phyloP scores from a whole-genome alignment of 352 stramenopile genomes.

The Phytophthora sojae region DNA sequence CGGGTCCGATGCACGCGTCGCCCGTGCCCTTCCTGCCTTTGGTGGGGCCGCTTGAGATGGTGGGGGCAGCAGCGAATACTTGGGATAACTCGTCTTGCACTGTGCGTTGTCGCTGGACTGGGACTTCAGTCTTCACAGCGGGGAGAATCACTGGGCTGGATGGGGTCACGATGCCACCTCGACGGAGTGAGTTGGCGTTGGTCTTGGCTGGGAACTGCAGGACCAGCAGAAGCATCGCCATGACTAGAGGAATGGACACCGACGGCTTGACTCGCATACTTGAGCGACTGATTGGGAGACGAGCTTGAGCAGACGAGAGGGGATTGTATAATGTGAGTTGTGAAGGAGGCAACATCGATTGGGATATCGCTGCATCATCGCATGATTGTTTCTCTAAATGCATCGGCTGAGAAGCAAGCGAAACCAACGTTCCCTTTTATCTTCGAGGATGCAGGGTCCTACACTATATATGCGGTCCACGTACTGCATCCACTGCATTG shows the following conservation, averaged over 20 bases:
- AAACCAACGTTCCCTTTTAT: slow-evolving; percentile 27
- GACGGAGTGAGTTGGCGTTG: slow-evolving; percentile 30
- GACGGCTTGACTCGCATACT: slow-evolving; percentile 24
- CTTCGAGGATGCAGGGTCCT: neutral
- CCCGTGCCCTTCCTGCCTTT: slow-evolving; percentile 35
- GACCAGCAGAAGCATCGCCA: slow-evolving; percentile 25
- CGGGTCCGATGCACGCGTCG: slow-evolving; percentile 42
- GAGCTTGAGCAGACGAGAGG: slow-evolving; percentile 5
- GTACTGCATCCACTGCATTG: neutral
- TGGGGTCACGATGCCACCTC: slow-evolving; percentile 24
- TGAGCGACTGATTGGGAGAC: neutral
- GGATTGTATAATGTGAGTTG: slow-evolving; percentile 8
- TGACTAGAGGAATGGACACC: slow-evolving; percentile 14
- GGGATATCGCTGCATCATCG: slow-evolving; percentile 9
- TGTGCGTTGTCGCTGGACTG: slow-evolving; percentile 22
- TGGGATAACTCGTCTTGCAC: slow-evolving; percentile 29
- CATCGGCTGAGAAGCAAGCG: neutral
- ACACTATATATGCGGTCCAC: neutral
- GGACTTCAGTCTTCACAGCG: neutral
- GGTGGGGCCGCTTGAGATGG: slow-evolving; percentile 16
- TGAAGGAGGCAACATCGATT: neutral
- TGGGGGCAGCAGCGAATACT: slow-evolving; percentile 26
- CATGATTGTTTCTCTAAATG: slow-evolving; percentile 11
- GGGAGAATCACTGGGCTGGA: slow-evolving; percentile 16
- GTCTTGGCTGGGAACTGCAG: slow-evolving; percentile 25